phyloP scores from a whole-genome alignment of 345 rosid genomes.

The Tarenaya hassleriana region DNA sequence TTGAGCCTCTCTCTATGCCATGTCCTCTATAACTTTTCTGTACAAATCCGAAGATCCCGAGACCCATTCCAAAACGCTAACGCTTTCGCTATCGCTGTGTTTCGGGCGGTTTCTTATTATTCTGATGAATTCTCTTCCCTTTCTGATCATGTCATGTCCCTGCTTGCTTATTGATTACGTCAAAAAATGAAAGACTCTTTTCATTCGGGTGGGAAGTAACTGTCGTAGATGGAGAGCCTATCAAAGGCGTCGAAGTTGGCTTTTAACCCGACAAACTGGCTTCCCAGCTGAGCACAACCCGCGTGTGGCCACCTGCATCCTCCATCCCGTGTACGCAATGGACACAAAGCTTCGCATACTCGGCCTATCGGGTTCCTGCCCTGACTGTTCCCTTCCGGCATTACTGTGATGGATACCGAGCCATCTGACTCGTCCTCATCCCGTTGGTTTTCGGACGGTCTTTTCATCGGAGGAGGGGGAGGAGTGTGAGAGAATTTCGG shows the following conservation, averaged over 20 bases:
- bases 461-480: too few species aligned
- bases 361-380: constrained; percentile 31
- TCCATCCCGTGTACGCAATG: constrained; percentile 58
- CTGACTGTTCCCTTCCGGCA: constrained; percentile 40
- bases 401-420: constrained; percentile 56
- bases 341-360: constrained; percentile 65
- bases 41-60: too few species aligned
- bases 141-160: too few species aligned
- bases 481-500: constrained; percentile 30
- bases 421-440: constrained; percentile 45
- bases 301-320: constrained; percentile 92
- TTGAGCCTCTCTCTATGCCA: too few species aligned
- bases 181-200: constrained; percentile 2
- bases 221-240: constrained; percentile 61
- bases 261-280: constrained; percentile 76
- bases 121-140: too few species aligned
- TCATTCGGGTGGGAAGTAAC: constrained; percentile 63
- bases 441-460: constrained; percentile 27
- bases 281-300: constrained; percentile 69
- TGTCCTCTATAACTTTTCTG: too few species aligned
- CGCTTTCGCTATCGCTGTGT: too few species aligned
- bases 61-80: too few species aligned
- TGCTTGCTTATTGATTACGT: too few species aligned
- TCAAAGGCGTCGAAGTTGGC: constrained; percentile 91
- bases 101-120: too few species aligned